These are phyloP conservation scores for Cucurbita argyrosperma DNA, from an alignment of 306 rosid genomes.

Conservation along the genomic window DNA sequence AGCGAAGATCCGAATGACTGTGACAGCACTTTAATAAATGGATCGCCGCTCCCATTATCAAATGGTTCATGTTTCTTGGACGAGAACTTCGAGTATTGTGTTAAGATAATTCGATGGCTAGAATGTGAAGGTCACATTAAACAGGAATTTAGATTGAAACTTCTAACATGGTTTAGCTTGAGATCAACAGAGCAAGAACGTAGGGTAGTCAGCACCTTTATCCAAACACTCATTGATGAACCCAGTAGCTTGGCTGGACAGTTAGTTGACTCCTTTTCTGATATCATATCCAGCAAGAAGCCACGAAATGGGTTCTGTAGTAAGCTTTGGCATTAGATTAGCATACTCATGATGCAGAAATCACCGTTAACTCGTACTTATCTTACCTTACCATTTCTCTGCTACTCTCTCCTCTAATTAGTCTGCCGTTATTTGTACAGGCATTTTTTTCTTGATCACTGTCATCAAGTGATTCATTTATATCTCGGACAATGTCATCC, in stretches of 20 bases:
- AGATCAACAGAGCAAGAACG: conserved; percentile 98
- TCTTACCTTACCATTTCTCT: conserved; percentile 2
- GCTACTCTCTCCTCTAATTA: conserved; percentile 35
- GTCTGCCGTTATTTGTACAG: conserved; percentile 50
- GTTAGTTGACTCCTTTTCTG: conserved; percentile 84
- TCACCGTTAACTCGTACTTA: conserved; percentile 17
- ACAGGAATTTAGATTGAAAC: conserved; percentile 81
- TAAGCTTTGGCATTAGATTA: conserved; percentile 49
- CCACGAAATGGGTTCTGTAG: conserved; percentile 64
- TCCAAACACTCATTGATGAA: conserved; percentile 89
- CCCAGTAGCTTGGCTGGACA: conserved; percentile 98
- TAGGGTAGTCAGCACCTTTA: conserved; percentile 91
- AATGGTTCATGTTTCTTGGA: conserved; percentile 66
- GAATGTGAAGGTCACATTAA: conserved; percentile 93
- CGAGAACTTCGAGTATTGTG: conserved; percentile 91
- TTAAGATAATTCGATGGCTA: conserved; percentile 92
- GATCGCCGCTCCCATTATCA: conserved; percentile 47
- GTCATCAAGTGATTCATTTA: conserved; percentile 37
- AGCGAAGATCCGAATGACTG: conserved; percentile 77
- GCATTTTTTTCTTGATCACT: conserved; percentile 58
- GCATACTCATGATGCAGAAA: conserved; percentile 4
- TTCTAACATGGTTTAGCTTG: conserved; percentile 99
- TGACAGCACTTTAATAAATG: conserved; percentile 91
- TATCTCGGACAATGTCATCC: conserved; percentile 40
- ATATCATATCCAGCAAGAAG: conserved; percentile 78